Evolutionary conservation across 2,329 filamentous ascomycete genomes (phyloP).

Genomic region (Colletotrichum sp.): DNA sequence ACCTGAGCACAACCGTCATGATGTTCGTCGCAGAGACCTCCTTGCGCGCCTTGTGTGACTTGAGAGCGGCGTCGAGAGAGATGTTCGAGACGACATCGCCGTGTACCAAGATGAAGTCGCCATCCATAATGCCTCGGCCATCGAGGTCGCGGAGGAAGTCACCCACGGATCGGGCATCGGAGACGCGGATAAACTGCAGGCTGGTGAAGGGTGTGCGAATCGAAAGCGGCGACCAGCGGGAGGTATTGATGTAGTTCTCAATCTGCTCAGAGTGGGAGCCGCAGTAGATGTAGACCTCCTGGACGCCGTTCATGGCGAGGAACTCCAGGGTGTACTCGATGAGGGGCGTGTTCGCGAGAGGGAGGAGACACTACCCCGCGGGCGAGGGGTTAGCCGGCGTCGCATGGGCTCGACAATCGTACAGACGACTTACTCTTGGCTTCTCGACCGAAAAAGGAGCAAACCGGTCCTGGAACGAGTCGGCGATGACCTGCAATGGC

Average conservation of each 20-base stretch:
- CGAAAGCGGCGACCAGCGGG: constrained; percentile 69
- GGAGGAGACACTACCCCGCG: constrained; percentile 77
- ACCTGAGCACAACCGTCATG: constrained; percentile 93
- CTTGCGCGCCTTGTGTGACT: constrained; percentile 80
- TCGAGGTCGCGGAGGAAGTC: constrained; percentile 96
- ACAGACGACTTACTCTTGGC: constrained; percentile 71
- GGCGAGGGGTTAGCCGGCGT: constrained; percentile 19
- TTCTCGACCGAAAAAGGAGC: constrained; percentile 86
- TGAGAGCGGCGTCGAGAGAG: constrained; percentile 78
- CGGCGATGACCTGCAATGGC: constrained; percentile 76
- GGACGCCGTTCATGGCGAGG: constrained; percentile 91
- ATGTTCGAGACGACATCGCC: constrained; percentile 93
- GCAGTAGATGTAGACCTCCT: constrained; percentile 92
- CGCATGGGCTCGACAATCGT: not conserved
- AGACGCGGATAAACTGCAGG: constrained; percentile 84
- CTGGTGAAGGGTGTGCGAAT: constrained; percentile 71
- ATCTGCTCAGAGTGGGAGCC: constrained; percentile 86
- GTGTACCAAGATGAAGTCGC: constrained; percentile 92
- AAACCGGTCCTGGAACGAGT: constrained; percentile 94
- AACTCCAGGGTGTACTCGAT: constrained; percentile 99
- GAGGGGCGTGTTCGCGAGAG: constrained; percentile 89
- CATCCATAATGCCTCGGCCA: constrained; percentile 80
- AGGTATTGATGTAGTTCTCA: constrained; percentile 83
- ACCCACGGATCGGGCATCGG: constrained; percentile 83
- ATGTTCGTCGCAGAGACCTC: constrained; percentile 90